Conservation (phyloP, 306 rosid species). For the Astragalus membranaceus region DNA sequence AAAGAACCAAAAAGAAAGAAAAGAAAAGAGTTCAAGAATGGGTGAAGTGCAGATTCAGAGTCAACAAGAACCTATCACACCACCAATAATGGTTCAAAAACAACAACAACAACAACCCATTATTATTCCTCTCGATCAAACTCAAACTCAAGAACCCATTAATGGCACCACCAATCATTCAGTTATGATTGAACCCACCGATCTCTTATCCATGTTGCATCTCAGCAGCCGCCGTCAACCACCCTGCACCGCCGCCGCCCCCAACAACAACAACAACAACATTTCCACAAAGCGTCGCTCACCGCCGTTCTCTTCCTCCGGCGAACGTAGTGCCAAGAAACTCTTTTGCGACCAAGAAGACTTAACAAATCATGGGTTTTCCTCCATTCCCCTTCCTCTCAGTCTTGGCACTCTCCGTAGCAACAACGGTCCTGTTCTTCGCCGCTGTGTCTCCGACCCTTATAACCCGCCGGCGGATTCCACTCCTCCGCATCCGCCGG, state of each 20-base stretch:
- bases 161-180: not conserved
- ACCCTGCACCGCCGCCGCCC: constrained; percentile 4
- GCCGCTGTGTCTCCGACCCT: constrained; percentile 20
- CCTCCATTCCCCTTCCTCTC: constrained; percentile 26
- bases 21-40: not conserved
- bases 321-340: constrained; percentile 24
- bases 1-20: not conserved
- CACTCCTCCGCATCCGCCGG: not conserved
- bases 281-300: constrained; percentile 25
- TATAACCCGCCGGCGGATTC: not conserved
- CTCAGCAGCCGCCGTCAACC: constrained; percentile 12
- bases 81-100: not conserved
- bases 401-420: not conserved
- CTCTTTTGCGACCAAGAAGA: constrained; percentile 14
- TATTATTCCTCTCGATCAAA: not conserved
- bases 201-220: constrained; percentile 14
- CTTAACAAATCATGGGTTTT: constrained; percentile 14
- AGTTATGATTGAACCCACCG: not conserved
- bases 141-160: not conserved
- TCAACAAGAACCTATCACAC: not conserved
- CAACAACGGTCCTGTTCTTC: constrained; percentile 5
- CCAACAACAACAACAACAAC: not conserved
- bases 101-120: not conserved
- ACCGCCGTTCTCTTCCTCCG: not conserved
- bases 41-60: not conserved